phyloP scores from a whole-genome alignment of 352 stramenopile genomes.

The Elongisporangium senticosum region DNA sequence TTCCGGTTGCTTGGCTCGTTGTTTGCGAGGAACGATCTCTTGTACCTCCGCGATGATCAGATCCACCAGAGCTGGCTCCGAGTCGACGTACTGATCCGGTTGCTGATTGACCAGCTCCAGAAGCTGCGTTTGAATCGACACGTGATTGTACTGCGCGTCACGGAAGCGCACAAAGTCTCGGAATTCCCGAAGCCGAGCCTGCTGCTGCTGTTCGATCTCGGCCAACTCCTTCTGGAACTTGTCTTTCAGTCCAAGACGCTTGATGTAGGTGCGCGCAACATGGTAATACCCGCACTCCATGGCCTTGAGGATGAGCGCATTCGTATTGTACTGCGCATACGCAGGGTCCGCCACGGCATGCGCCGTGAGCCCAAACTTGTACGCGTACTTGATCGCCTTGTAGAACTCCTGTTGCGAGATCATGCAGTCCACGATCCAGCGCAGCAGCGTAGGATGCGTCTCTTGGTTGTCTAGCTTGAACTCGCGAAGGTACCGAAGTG shows the following conservation, averaged over 20 bases:
- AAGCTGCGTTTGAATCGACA: constrained; percentile 29
- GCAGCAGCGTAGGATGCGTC: constrained; percentile 32
- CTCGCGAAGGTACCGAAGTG: constrained; percentile 63
- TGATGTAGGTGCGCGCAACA: constrained; percentile 77
- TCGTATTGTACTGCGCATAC: constrained; percentile 41
- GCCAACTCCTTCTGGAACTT: constrained; percentile 50
- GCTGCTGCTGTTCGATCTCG: constrained; percentile 51
- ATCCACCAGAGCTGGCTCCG: constrained; percentile 40
- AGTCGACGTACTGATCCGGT: constrained; percentile 44
- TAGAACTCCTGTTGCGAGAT: constrained; percentile 70
- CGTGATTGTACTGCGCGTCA: constrained; percentile 40
- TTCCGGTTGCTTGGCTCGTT: constrained; percentile 7
- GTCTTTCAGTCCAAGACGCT: constrained; percentile 65
- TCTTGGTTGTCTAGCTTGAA: constrained; percentile 62
- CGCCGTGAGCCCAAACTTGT: constrained; percentile 63
- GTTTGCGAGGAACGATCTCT: constrained; percentile 44
- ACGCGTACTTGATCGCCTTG: constrained; percentile 86
- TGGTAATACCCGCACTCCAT: constrained; percentile 66
- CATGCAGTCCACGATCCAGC: constrained; percentile 62
- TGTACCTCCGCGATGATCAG: constrained; percentile 53
- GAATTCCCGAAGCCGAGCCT: constrained; percentile 47
- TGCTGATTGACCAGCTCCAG: constrained; percentile 29
- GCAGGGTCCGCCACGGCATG: constrained; percentile 16
- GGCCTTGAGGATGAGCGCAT: constrained; percentile 45
- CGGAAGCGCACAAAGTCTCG: constrained; percentile 48